Conservation (phyloP, 192 early-diverging fungal species). For the Backusella morwellensis region DNA sequence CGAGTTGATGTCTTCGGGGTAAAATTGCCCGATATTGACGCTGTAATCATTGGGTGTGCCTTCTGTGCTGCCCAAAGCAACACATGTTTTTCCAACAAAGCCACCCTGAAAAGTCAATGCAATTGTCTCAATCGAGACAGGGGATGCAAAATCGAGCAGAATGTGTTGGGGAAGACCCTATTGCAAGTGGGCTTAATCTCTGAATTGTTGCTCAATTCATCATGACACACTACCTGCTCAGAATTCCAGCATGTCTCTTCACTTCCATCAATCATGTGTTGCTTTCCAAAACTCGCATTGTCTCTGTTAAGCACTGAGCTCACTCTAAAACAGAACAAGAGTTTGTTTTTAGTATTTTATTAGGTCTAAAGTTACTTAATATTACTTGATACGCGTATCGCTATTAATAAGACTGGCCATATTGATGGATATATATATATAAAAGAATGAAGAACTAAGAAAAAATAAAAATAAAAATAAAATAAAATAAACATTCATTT, state of each 20-base stretch:
- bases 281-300: constrained; percentile 72
- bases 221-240: constrained; percentile 56
- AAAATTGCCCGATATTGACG: constrained; percentile 48
- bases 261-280: constrained; percentile 73
- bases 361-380: neutral
- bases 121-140: constrained; percentile 41
- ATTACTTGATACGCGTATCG: constrained; percentile 42
- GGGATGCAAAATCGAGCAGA: constrained; percentile 60
- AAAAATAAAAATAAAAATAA: neutral
- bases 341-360: neutral
- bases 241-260: constrained; percentile 96
- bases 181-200: neutral
- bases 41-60: constrained; percentile 35
- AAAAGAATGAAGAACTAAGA: neutral
- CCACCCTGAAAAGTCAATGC: constrained; percentile 84
- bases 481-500: neutral
- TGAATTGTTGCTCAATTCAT: neutral
- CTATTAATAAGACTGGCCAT: constrained; percentile 39
- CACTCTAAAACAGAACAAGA: constrained; percentile 52
- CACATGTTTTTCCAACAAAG: constrained; percentile 74
- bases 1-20: constrained; percentile 75
- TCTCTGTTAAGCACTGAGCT: constrained; percentile 88
- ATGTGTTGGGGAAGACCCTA: constrained; percentile 79
- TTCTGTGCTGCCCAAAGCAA: constrained; percentile 44
- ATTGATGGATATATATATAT: neutral